Conservation (phyloP, 345 rosid genomes). For the Psidium friedrichsthalianum region DNA sequence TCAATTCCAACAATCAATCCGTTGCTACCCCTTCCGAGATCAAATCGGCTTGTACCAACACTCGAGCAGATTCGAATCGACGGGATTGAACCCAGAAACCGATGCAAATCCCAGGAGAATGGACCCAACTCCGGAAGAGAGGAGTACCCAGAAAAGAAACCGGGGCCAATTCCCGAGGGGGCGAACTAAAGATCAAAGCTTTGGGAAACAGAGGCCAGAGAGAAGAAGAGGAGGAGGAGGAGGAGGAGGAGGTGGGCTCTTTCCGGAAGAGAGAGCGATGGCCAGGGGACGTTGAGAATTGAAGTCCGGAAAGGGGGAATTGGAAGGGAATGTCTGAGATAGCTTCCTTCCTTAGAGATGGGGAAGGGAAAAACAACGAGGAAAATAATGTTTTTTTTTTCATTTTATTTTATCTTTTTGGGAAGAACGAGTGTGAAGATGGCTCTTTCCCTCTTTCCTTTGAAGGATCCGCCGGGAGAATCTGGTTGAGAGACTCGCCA, state of each 20-base stretch:
- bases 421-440: not conserved
- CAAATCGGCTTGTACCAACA: not conserved
- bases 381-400: no score
- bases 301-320: not conserved
- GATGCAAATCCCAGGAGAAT: not conserved
- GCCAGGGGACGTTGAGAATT: not conserved
- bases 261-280: no score
- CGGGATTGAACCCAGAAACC: not conserved
- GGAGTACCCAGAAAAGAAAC: not conserved
- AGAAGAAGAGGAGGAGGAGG: not conserved
- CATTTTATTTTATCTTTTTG: not conserved
- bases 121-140: not conserved
- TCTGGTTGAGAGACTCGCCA: not conserved
- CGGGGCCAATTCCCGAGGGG: not conserved
- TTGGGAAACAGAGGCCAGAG: not conserved
- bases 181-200: not conserved
- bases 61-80: not conserved
- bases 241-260: not conserved
- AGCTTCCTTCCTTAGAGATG: not conserved
- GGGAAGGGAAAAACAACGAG: not conserved
- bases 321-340: not conserved
- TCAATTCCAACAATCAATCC: not conserved
- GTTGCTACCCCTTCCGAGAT: not conserved
- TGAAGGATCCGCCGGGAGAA: constrained; percentile 18
- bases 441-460: not conserved